These are phyloP conservation scores for Spiromastix sp. DNA, from an alignment of 2,329 filamentous ascomycete species.

Conservation along the genomic window DNA sequence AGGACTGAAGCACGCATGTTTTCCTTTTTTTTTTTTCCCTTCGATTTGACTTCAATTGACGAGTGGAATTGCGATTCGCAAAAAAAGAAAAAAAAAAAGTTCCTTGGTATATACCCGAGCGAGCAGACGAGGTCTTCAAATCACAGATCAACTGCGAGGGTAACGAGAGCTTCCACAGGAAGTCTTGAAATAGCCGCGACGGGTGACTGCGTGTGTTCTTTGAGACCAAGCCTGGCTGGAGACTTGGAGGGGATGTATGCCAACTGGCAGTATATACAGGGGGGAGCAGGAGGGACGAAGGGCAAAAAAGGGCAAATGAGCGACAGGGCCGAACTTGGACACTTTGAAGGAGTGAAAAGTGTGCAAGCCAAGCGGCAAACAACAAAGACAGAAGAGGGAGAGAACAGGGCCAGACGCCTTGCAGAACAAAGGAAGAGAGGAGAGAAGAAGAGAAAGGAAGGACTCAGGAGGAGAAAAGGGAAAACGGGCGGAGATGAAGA, in stretches of 20 bases:
- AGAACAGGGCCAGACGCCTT: conserved; percentile 1
- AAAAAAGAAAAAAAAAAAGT: too few species aligned
- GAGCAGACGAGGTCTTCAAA: too few species aligned
- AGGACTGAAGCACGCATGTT: conserved; percentile 26
- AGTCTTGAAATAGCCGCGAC: conserved; percentile 13
- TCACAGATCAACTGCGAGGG: conserved; percentile 23
- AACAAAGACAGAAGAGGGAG: conserved; percentile 6
- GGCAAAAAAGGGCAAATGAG: conserved; percentile 12
- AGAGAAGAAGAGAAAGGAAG: conserved; percentile 8
- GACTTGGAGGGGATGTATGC: too few species aligned
- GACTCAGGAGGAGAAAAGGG: conserved; percentile 5
- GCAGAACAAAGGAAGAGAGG: conserved; percentile 10
- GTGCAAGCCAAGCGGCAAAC: conserved; percentile 5
- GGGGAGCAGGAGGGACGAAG: conserved; percentile 10
- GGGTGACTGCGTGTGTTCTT: too few species aligned
- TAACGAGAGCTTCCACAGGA: conserved; percentile 27
- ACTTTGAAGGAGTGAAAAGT: conserved; percentile 18
- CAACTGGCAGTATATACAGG: too few species aligned
- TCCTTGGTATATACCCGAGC: too few species aligned
- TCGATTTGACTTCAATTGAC: conserved; percentile 6
- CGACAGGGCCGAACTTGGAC: conserved; percentile 10
- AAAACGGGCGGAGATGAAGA: conserved; percentile 10
- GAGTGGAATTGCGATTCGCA: background rate
- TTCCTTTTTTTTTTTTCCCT: conserved; percentile 8
- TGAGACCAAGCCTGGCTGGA: too few species aligned